Conservation (phyloP, 1,284 basidiomycete species). For the Rhodotorula sp. region DNA sequence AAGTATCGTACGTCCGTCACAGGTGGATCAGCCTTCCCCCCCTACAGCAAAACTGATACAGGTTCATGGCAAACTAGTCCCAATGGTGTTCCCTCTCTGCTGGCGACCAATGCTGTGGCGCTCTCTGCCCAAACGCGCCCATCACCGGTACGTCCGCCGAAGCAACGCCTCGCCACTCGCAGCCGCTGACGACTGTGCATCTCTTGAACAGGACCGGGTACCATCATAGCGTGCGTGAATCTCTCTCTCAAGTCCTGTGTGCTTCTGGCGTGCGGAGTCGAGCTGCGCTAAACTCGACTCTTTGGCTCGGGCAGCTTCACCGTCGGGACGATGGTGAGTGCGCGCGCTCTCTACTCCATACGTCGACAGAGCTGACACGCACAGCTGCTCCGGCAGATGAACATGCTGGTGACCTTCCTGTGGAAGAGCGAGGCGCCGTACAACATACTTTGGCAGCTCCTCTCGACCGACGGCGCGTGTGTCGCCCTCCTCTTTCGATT, state of each 20-base stretch:
- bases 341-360: neutral
- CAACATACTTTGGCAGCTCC: constrained; percentile 23
- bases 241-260: too few species aligned
- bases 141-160: neutral
- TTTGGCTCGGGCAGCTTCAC: neutral
- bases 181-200: neutral
- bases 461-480: constrained; percentile 18
- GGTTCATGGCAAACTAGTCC: neutral
- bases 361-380: neutral
- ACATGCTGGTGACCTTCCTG: constrained; percentile 2
- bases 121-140: neutral
- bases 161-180: neutral
- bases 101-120: neutral
- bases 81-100: constrained; percentile 12
- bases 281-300: neutral
- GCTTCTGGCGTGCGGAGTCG: too few species aligned
- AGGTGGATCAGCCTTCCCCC: too few species aligned
- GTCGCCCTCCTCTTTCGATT: constrained; percentile 7
- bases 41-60: neutral
- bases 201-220: constrained; percentile 20
- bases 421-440: constrained; percentile 26
- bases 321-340: constrained; percentile 10
- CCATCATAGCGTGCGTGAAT: constrained; percentile 12
- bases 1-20: constrained; percentile 12
- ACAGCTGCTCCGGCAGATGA: neutral